Percentiles rank a stretch among this genome's conserved stretches.
Evolutionary conservation across 257 asterid genomes (phyloP).

Genomic region (Thymus mandschuricus): DNA sequence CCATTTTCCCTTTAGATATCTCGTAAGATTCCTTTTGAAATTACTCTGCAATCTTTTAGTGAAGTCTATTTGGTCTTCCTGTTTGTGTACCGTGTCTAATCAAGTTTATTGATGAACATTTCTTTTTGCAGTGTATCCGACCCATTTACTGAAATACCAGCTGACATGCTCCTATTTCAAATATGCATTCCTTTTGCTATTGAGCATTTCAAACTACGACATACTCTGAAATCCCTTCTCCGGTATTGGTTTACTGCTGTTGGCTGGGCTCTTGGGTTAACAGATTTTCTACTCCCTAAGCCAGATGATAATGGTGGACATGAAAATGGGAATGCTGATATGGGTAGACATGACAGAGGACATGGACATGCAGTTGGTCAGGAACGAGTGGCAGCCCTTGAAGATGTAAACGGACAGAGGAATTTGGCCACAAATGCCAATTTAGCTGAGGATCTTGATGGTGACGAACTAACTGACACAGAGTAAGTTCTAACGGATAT

Average conservation of each 20-base stretch:
- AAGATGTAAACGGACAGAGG: slow-evolving; percentile 60
- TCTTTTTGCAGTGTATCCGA: slow-evolving; percentile 78
- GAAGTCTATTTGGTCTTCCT: slow-evolving; percentile 4
- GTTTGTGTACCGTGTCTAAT: slow-evolving; percentile 18
- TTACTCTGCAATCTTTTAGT: not conserved
- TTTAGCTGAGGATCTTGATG: slow-evolving; percentile 57
- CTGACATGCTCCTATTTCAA: slow-evolving; percentile 98
- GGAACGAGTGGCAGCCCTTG: slow-evolving; percentile 62
- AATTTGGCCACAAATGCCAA: slow-evolving; percentile 47
- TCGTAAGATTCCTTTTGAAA: slow-evolving; percentile 64
- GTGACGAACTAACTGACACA: slow-evolving; percentile 67
- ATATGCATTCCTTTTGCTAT: slow-evolving; percentile 98
- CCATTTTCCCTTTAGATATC: slow-evolving; percentile 93
- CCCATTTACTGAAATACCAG: slow-evolving; percentile 98
- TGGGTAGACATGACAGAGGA: slow-evolving; percentile 71
- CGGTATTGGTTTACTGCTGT: slow-evolving; percentile 97
- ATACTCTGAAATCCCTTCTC: slow-evolving; percentile 84
- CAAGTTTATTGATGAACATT: slow-evolving; percentile 10
- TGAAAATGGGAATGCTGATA: slow-evolving; percentile 73
- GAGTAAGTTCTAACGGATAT: slow-evolving; percentile 64
- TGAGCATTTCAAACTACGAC: slow-evolving; percentile 92
- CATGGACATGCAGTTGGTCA: slow-evolving; percentile 61
- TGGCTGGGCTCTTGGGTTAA: slow-evolving; percentile 95
- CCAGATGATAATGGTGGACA: slow-evolving; percentile 84
- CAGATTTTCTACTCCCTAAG: slow-evolving; percentile 83